Evolutionary conservation across 805 yeast genomes (phyloP).

Genomic region (Nakazawaea holstii): DNA sequence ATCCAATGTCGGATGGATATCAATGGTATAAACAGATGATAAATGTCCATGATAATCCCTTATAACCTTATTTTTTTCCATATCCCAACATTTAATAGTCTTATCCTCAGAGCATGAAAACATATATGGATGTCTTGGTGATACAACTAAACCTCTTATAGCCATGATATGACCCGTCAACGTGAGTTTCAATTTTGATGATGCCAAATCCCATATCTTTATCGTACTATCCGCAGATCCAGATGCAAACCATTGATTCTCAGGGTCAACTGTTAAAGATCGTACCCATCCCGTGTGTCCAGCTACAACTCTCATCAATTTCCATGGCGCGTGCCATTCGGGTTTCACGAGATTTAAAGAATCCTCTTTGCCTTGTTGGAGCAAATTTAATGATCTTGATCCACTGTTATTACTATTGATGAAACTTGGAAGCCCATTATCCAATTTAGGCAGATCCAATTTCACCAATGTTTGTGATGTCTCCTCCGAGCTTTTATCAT

Average conservation of each 20-base stretch:
- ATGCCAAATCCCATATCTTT: slow-evolving; percentile 85
- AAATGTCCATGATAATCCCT: slow-evolving; percentile 93
- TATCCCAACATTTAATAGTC: slow-evolving; percentile 91
- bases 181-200: slow-evolving; percentile 64
- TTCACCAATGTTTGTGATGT: slow-evolving; percentile 12
- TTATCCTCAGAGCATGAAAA: slow-evolving; percentile 94
- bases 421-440: slow-evolving; percentile 5
- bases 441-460: neutral
- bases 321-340: slow-evolving; percentile 62
- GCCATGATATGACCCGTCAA: slow-evolving; percentile 91
- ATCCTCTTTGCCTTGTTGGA: slow-evolving; percentile 12
- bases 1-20: slow-evolving; percentile 83
- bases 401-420: slow-evolving; percentile 16
- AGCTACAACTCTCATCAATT: slow-evolving; percentile 62
- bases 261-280: slow-evolving; percentile 76
- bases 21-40: slow-evolving; percentile 81
- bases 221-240: slow-evolving; percentile 88
- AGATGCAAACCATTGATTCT: slow-evolving; percentile 85
- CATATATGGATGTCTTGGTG: slow-evolving; percentile 77
- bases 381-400: slow-evolving; percentile 21
- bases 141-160: slow-evolving; percentile 70
- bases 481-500: neutral
- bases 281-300: slow-evolving; percentile 96
- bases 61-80: slow-evolving; percentile 76
- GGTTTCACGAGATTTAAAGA: slow-evolving; percentile 15